A percentile compares a stretch with the other conserved stretches of the same genome.
These are phyloP conservation scores for Neurospora sp. DNA, from an alignment of 2,329 filamentous ascomycete genomes.

Conservation along the genomic window DNA sequence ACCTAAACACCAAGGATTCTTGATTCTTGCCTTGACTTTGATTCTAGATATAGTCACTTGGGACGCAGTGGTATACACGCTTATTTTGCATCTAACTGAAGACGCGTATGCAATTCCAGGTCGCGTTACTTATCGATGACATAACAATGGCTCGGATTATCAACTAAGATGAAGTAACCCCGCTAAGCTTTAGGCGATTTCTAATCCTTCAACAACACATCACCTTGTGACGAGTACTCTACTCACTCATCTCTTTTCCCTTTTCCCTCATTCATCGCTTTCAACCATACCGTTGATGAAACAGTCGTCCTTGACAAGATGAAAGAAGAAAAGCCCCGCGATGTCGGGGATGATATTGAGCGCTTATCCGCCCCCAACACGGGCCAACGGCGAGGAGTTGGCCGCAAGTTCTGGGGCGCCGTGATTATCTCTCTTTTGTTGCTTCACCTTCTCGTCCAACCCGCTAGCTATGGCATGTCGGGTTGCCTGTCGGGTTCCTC, in stretches of 20 bases:
- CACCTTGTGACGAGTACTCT: neutral
- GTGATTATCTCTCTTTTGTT: conserved; percentile 14
- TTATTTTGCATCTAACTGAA: neutral
- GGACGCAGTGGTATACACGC: neutral
- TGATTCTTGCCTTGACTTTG: neutral
- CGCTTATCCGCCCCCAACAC: neutral
- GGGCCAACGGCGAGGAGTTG: neutral
- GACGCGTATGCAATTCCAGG: neutral
- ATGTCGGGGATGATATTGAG: neutral
- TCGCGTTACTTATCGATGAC: neutral
- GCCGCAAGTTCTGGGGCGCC: neutral
- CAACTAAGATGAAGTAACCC: neutral
- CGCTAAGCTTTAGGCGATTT: neutral
- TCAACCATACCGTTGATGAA: neutral
- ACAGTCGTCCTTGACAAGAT: neutral
- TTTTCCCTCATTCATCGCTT: neutral
- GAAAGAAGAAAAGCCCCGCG: neutral
- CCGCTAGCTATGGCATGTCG: conserved; percentile 11
- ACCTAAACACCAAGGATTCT: neutral
- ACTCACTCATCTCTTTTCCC: neutral
- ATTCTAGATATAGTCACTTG: neutral
- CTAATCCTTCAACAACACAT: neutral
- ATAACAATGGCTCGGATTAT: neutral
- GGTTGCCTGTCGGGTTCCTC: neutral
- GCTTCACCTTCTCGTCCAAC: conserved; percentile 19